Base-by-base conservation (phyloP, 352 stramenopile species). In the Thraustochytrium striatum region DNA sequence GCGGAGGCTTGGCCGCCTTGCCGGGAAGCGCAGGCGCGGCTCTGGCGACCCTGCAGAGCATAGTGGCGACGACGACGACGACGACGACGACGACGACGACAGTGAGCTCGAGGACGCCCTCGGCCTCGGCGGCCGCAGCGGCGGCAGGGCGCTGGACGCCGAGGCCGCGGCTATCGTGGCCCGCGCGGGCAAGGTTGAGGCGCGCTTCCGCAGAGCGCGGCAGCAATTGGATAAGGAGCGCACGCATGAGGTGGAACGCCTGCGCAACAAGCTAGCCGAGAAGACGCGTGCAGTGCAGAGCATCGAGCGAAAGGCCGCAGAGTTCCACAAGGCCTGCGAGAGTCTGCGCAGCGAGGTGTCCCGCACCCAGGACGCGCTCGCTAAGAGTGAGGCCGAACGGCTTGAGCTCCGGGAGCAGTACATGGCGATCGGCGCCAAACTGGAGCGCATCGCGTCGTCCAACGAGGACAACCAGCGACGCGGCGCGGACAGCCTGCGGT, bases 341-440 rank as follows among this genome's bases (percentile, higher is more conserved):
- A 32, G 52, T 9, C 32, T 61, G 11, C 65, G 61, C 28, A 43
- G 5, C 8, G 65, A 75, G 65, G 21, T 30, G 11, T 30, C 30
- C 8, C 7, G 7, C 28, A 43, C 52, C 9, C 65, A 43, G 33
- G 65, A 35, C 30, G 65, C 65, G 39, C 65, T 75, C 3, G 65
- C 65, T 0, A 0, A 30, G 11, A 44, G 44, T 32, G 65, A 75
- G 30, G 65, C 65, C 3, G 65, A 75, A 30, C 39, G 65, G 3
- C 41, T 75, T 3, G 65, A 75, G 50, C 65, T 75, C 5, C 65
- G 65, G 32, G 32, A 75, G 65, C 65, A 75, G 50, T 75, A 75
- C 41, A 19, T 75, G 21, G 30, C 19, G 16, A 7, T 75, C 39
- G 65, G 65, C 13, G 13, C 13, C 5, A 75, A 75, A n/a, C 65